Conservation (phyloP, 768 basidiomycete genomes). For the Suillus spraguei region DNA sequence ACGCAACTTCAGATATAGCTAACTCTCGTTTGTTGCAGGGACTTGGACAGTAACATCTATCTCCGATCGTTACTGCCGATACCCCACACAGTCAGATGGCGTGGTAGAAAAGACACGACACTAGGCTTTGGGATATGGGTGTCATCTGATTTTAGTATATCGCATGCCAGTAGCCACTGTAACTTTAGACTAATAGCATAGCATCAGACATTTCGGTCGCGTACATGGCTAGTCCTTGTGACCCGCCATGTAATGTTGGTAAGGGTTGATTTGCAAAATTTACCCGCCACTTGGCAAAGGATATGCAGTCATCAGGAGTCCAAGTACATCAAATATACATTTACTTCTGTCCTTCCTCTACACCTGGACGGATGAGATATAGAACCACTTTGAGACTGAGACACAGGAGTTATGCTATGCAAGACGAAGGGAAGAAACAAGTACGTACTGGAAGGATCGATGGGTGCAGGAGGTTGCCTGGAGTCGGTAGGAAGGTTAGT, state of each 20-base stretch:
- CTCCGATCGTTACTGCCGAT: constrained; percentile 87
- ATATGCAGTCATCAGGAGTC: background rate
- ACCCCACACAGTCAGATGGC: constrained; percentile 69
- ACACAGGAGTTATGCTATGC: constrained; percentile 18
- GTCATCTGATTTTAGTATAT: constrained; percentile 20
- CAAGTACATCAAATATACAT: background rate
- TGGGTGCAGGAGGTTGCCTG: constrained; percentile 80
- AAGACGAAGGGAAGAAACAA: background rate
- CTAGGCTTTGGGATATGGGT: constrained; percentile 15
- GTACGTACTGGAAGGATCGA: constrained; percentile 85
- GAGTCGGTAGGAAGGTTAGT: constrained; percentile 73
- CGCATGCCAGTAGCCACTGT: constrained; percentile 23
- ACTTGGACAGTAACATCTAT: constrained; percentile 94
- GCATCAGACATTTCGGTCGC: background rate
- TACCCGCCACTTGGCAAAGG: background rate
- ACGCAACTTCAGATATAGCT: background rate
- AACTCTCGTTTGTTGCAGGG: constrained; percentile 44
- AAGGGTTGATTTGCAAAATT: background rate
- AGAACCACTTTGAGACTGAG: constrained; percentile 90
- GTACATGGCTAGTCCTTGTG: background rate
- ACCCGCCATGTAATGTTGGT: background rate
- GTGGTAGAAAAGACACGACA: constrained; percentile 37
- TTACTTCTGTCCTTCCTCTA: constrained; percentile 32
- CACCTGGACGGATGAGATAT: constrained; percentile 88
- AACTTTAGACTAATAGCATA: constrained; percentile 21